Evolutionary conservation across 2,329 filamentous ascomycete species (phyloP).

Genomic region (Xylaria sp.): DNA sequence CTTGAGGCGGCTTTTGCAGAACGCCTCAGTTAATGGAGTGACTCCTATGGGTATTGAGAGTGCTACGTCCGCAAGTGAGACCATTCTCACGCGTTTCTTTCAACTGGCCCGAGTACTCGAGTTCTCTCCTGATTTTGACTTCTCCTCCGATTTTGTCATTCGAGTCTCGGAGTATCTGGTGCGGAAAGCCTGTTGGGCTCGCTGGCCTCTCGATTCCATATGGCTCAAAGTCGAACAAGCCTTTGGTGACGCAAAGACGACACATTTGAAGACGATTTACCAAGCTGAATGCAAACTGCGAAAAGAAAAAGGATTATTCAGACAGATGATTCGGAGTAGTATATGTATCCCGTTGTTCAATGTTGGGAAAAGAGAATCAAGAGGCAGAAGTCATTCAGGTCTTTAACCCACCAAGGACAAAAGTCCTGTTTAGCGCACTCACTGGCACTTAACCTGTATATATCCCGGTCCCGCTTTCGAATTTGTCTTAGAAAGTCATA

Average conservation of each 20-base stretch:
- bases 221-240: conserved; percentile 19
- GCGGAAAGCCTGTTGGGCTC: conserved; percentile 17
- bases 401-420: neutral
- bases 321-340: neutral
- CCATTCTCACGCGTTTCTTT: conserved; percentile 27
- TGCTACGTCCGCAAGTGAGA: conserved; percentile 17
- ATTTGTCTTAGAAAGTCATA: neutral
- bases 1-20: conserved; percentile 10
- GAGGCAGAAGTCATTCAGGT: neutral
- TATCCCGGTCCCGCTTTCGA: neutral
- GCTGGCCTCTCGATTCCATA: conserved; percentile 17
- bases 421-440: no score
- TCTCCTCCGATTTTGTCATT: conserved; percentile 17
- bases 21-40: conserved; percentile 19
- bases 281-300: conserved; percentile 5
- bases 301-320: neutral
- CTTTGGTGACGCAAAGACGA: conserved; percentile 12
- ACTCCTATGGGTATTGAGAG: conserved; percentile 14
- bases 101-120: conserved; percentile 16
- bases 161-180: conserved; percentile 19
- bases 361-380: neutral
- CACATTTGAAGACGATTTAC: conserved; percentile 18
- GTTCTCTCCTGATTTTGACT: conserved; percentile 13
- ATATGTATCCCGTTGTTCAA: conserved; percentile 10
- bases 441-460: neutral